Evolutionary conservation across 1,139 yeast species (phyloP).

Genomic region (Insectozyma bohioensis): DNA sequence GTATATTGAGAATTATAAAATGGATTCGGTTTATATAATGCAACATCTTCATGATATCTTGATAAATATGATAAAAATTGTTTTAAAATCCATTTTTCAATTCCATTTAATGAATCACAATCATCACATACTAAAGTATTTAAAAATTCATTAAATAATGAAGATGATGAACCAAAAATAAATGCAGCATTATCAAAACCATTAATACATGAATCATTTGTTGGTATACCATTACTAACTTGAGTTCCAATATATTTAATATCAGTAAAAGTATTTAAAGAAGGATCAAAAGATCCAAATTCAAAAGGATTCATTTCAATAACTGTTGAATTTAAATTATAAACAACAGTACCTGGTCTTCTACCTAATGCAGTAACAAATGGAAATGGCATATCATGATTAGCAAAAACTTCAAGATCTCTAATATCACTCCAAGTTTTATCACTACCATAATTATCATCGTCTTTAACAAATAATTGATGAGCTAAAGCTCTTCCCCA

Average conservation of each 20-base stretch:
- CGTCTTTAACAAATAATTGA: constrained; percentile 28
- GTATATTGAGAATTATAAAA: constrained; percentile 24
- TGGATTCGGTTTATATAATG: constrained; percentile 43
- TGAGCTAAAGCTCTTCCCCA: constrained; percentile 46
- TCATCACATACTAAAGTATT: constrained; percentile 21
- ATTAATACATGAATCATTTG: constrained; percentile 27
- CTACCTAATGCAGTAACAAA: constrained; percentile 41
- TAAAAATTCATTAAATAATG: constrained; percentile 40
- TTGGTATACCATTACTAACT: constrained; percentile 27
- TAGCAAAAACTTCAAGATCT: constrained; percentile 25
- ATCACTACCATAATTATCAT: constrained; percentile 24
- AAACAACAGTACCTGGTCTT: constrained; percentile 31
- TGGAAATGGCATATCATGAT: constrained; percentile 42
- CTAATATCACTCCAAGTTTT: constrained; percentile 40
- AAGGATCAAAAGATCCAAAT: constrained; percentile 48
- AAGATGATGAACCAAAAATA: constrained; percentile 46
- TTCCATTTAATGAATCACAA: constrained; percentile 20
- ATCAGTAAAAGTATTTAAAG: constrained; percentile 30
- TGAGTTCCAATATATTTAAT: constrained; percentile 36
- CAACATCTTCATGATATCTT: constrained; percentile 34
- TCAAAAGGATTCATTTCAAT: constrained; percentile 44
- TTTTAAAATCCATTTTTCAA: constrained; percentile 26
- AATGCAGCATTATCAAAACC: constrained; percentile 47
- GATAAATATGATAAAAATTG: constrained; percentile 18
- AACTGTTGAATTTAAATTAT: constrained; percentile 40